Percentiles rank a stretch among this genome's conserved stretches.
phyloP scores from a whole-genome alignment of 1,284 basidiomycete species.

The Trichosporon sp. region DNA sequence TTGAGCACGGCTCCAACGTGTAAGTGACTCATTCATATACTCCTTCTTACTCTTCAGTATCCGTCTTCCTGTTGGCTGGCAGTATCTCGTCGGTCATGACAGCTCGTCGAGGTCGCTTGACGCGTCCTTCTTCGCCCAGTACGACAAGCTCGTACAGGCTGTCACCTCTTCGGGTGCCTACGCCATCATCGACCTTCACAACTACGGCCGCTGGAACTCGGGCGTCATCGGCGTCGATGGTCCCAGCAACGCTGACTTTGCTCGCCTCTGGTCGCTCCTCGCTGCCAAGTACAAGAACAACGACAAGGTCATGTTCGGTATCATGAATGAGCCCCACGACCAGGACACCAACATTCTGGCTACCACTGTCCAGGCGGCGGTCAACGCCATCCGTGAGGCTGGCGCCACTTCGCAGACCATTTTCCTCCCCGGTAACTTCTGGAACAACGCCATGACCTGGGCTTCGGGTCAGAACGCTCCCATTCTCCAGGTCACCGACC shows the following conservation, averaged over 20 bases:
- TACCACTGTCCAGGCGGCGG: slow-evolving; percentile 35
- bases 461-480: slow-evolving; percentile 44
- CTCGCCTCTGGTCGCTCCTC: slow-evolving; percentile 56
- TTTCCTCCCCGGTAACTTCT: slow-evolving; percentile 40
- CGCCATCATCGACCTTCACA: slow-evolving; percentile 55
- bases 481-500: slow-evolving; percentile 55
- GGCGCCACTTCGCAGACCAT: slow-evolving; percentile 42
- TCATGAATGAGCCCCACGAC: slow-evolving; percentile 48
- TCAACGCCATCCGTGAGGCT: slow-evolving; percentile 44
- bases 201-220: slow-evolving; percentile 43
- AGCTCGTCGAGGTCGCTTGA: slow-evolving; percentile 42
- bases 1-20: slow-evolving; percentile 36
- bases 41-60: no score
- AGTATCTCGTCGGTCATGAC: slow-evolving; percentile 54
- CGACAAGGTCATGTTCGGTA: slow-evolving; percentile 53
- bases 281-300: slow-evolving; percentile 54
- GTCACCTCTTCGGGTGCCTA: slow-evolving; percentile 52
- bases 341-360: slow-evolving; percentile 34
- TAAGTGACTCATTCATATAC: no score
- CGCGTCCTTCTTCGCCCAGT: slow-evolving; percentile 51
- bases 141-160: slow-evolving; percentile 51
- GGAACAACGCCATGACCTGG: slow-evolving; percentile 32
- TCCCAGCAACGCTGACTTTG: slow-evolving; percentile 55
- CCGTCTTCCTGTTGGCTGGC: slow-evolving; percentile 55
- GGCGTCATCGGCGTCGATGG: slow-evolving; percentile 55